A percentile compares a stretch with the other conserved stretches of the same genome.
Evolutionary conservation across 2,329 filamentous ascomycete species (phyloP).

Genomic region (Xylariaceae sp.): DNA sequence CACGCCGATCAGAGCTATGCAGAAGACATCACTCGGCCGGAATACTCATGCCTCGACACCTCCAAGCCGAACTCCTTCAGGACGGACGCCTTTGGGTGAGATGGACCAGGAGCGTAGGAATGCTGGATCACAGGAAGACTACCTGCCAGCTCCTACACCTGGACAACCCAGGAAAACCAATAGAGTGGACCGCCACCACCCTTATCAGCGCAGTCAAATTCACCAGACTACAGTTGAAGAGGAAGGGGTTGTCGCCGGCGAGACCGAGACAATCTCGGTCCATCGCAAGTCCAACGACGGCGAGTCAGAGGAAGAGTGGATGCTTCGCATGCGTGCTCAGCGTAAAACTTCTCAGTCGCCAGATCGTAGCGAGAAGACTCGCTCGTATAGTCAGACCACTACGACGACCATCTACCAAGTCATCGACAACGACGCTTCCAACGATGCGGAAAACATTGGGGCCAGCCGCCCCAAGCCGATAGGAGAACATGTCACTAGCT

Average conservation of each 20-base stretch:
- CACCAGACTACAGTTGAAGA: slow-evolving; percentile 43
- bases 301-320: slow-evolving; percentile 80
- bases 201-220: slow-evolving; percentile 59
- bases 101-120: slow-evolving; percentile 76
- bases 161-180: slow-evolving; percentile 91
- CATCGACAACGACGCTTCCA: slow-evolving; percentile 64
- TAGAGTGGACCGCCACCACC: slow-evolving; percentile 71
- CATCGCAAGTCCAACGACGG: slow-evolving; percentile 58
- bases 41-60: slow-evolving; percentile 77
- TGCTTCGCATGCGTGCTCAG: slow-evolving; percentile 67
- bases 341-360: slow-evolving; percentile 64
- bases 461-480: slow-evolving; percentile 53
- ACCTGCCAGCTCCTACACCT: slow-evolving; percentile 89
- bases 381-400: slow-evolving; percentile 72
- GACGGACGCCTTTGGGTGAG: slow-evolving; percentile 85
- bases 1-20: slow-evolving; percentile 60
- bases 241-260: slow-evolving; percentile 49
- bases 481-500: slow-evolving; percentile 47
- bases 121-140: slow-evolving; percentile 74
- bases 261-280: slow-evolving; percentile 58
- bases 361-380: slow-evolving; percentile 55
- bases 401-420: slow-evolving; percentile 65
- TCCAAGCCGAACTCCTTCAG: slow-evolving; percentile 70
- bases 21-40: slow-evolving; percentile 51
- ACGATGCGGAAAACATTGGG: slow-evolving; percentile 69